Evolutionary conservation across 2,329 filamentous ascomycete species (phyloP).

Genomic region (Cytospora piceae): DNA sequence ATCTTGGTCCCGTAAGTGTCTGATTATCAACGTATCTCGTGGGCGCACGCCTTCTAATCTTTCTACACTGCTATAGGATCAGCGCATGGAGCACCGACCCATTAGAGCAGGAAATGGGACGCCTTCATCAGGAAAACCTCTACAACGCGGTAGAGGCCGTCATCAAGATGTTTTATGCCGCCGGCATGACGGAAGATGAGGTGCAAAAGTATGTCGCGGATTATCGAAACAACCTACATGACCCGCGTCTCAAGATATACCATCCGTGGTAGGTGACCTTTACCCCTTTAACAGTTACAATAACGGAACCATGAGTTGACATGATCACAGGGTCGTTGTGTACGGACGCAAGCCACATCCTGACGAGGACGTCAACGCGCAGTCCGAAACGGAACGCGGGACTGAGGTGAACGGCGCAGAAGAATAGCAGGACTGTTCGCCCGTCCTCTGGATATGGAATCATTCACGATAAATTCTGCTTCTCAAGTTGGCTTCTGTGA

Average conservation of each 20-base stretch:
- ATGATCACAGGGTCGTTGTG: neutral
- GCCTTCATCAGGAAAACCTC: neutral
- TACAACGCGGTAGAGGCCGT: neutral
- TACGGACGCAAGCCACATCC: neutral
- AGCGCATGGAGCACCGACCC: constrained; percentile 1
- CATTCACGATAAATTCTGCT: neutral
- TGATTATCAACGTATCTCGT: neutral
- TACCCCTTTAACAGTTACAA: neutral
- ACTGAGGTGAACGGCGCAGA: neutral
- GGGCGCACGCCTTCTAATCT: neutral
- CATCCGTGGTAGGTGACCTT: neutral
- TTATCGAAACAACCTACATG: neutral
- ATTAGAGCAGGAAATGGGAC: neutral
- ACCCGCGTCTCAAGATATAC: neutral
- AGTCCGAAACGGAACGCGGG: neutral
- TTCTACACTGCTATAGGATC: neutral
- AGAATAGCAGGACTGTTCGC: neutral
- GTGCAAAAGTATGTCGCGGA: neutral
- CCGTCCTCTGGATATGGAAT: neutral
- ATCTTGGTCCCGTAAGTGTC: neutral
- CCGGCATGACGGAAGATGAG: neutral
- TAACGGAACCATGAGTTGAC: neutral
- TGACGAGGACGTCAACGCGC: neutral
- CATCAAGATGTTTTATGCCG: neutral
- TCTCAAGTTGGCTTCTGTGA: neutral